Conservation (phyloP, 805 yeast species). For the Ogataea trehalophila region DNA sequence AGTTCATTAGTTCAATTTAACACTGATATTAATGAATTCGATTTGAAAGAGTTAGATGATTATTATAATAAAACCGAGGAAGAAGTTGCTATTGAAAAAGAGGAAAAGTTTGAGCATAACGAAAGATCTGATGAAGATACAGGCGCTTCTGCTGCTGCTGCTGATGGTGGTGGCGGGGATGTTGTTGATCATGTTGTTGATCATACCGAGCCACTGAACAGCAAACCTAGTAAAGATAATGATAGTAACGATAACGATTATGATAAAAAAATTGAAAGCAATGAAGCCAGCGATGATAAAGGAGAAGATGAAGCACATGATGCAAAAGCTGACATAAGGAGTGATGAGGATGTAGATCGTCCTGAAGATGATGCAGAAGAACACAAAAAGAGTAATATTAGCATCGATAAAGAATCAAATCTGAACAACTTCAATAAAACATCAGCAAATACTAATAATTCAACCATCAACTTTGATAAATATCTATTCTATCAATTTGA, state of each 20-base stretch:
- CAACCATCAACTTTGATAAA: constrained; percentile 22
- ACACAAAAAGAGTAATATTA: constrained; percentile 1
- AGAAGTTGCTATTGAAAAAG: constrained; percentile 1
- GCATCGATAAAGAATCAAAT: constrained; percentile 5
- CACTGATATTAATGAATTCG: constrained; percentile 11
- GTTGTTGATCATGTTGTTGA: constrained; percentile 3
- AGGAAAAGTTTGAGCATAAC: background rate
- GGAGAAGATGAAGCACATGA: constrained; percentile 5
- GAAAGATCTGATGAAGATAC: background rate
- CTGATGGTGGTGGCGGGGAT: background rate
- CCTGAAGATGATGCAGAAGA: background rate
- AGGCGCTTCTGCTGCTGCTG: too few relatives aligned
- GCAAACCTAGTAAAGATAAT: background rate
- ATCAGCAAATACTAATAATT: constrained; percentile 5
- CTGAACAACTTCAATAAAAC: constrained; percentile 5
- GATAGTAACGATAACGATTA: background rate
- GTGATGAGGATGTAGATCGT: background rate
- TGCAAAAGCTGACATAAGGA: background rate
- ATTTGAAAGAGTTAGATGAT: constrained; percentile 13
- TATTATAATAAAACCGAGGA: constrained; percentile 11
- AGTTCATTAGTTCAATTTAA: constrained; percentile 21
- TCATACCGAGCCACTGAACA: background rate
- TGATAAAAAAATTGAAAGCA: background rate
- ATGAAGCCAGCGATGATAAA: background rate
- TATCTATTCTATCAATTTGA: constrained; percentile 31